Conservation (phyloP, 306 rosid species). For the Trifolium repens region DNA sequence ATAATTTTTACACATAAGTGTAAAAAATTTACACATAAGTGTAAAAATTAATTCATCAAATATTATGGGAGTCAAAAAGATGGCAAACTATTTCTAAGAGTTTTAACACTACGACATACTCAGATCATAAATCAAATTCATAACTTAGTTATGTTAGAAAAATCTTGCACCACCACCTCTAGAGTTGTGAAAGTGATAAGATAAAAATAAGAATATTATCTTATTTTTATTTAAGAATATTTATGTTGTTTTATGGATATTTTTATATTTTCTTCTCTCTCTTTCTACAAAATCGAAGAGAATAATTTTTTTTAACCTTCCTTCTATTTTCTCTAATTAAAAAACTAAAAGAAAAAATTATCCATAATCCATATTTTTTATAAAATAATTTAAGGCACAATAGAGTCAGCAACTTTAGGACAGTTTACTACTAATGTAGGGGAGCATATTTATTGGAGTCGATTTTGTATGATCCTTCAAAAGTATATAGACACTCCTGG, state of each 20-base stretch:
- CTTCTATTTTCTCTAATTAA: neutral
- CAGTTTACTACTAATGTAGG: conserved; percentile 32
- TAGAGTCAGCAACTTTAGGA: conserved; percentile 13
- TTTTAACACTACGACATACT: too few relatives aligned
- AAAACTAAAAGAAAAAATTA: neutral
- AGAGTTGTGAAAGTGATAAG: neutral
- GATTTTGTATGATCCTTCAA: conserved; percentile 43
- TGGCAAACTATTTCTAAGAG: too few relatives aligned
- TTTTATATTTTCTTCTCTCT: neutral
- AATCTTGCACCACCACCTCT: too few relatives aligned
- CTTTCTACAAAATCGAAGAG: neutral
- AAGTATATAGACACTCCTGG: conserved; percentile 35
- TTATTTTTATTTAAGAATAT: neutral
- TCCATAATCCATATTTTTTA: conserved; percentile 23
- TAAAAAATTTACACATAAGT: too few relatives aligned
- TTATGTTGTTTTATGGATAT: neutral
- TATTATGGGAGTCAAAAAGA: too few relatives aligned
- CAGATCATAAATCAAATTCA: too few relatives aligned
- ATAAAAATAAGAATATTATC: neutral
- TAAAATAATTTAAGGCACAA: conserved; percentile 20
- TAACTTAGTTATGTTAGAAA: too few relatives aligned
- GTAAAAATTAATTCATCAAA: too few relatives aligned
- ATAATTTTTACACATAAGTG: too few relatives aligned
- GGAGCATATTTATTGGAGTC: conserved; percentile 46
- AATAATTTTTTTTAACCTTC: neutral